Evolutionary conservation across 176 grass and related monocot species (phyloP).

Genomic region (Chrysopogon serrulatus): DNA sequence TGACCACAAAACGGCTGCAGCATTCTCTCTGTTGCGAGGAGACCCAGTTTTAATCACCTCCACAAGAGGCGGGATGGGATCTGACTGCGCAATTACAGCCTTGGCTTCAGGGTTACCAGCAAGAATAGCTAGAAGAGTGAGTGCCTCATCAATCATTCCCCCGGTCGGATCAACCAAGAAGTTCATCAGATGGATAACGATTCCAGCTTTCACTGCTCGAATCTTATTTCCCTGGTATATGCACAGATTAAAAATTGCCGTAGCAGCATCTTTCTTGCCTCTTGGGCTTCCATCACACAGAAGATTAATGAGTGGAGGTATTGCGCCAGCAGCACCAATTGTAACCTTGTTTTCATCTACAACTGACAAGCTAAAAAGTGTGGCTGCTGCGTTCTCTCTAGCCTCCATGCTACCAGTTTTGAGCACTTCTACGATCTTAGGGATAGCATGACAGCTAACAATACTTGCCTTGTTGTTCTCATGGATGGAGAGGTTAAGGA

Average conservation of each 20-base stretch:
- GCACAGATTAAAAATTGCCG: conserved; percentile 92
- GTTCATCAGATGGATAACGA: conserved; percentile 70
- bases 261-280: conserved; percentile 97
- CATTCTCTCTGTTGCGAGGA: conserved; percentile 74
- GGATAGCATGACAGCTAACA: conserved; percentile 72
- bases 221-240: conserved; percentile 92
- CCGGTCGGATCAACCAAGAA: conserved; percentile 70
- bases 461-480: conserved; percentile 85
- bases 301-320: conserved; percentile 83
- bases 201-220: conserved; percentile 69
- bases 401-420: conserved; percentile 92
- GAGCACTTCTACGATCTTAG: conserved; percentile 81
- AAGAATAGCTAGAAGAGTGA: conserved; percentile 81
- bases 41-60: conserved; percentile 73
- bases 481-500: conserved; percentile 93
- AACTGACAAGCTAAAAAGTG: conserved; percentile 87
- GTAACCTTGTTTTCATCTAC: conserved; percentile 83
- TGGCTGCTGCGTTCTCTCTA: conserved; percentile 92
- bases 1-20: conserved; percentile 66
- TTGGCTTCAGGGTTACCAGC: conserved; percentile 67
- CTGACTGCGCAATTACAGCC: conserved; percentile 40
- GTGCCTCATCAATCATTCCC: conserved; percentile 88
- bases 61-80: conserved; percentile 51
- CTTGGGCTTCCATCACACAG: conserved; percentile 76
- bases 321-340: conserved; percentile 74